These are phyloP conservation scores for Clarkia xantiana DNA, from an alignment of 345 rosid genomes.

Conservation along the genomic window DNA sequence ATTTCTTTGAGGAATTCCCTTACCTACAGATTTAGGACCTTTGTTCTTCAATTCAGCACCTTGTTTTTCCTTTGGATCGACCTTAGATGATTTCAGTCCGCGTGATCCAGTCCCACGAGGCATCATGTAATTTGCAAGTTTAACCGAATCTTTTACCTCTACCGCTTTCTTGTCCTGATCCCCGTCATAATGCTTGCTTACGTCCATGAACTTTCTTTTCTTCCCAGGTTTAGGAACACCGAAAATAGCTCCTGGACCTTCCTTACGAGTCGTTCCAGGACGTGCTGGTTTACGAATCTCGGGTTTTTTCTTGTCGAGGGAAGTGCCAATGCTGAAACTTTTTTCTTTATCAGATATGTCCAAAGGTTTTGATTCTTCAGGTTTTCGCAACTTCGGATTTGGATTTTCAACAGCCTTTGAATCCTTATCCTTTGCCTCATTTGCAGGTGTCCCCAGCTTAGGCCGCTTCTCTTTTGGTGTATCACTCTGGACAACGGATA, in stretches of 20 bases:
- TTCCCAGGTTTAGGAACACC: conserved; percentile 99
- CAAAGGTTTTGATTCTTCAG: conserved; percentile 30
- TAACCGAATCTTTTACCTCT: conserved; percentile 45
- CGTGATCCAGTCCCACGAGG: conserved; percentile 55
- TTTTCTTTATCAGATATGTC: conserved; percentile 43
- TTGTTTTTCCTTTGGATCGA: conserved; percentile 45
- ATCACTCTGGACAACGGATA: conserved; percentile 57
- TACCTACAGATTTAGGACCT: conserved; percentile 26
- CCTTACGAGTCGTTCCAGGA: conserved; percentile 60
- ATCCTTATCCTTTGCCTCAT: conserved; percentile 33
- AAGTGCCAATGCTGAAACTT: conserved; percentile 51
- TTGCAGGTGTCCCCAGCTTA: conserved; percentile 35
- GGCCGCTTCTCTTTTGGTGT: conserved; percentile 71
- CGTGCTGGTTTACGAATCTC: conserved; percentile 43
- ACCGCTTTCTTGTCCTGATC: conserved; percentile 28
- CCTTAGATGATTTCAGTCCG: conserved; percentile 45
- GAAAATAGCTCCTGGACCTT: conserved; percentile 61
- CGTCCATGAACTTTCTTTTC: conserved; percentile 97
- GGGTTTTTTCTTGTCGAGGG: conserved; percentile 19
- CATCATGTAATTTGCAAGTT: conserved; percentile 47
- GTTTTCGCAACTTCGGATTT: conserved; percentile 29
- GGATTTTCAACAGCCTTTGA: conserved; percentile 3
- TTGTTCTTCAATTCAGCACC: conserved; percentile 35
- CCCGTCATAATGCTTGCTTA: conserved; percentile 74
- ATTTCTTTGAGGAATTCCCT: conserved; percentile 29